Percentiles rank a stretch among this genome's conserved stretches.
These are phyloP conservation scores for Linum lewisii DNA, from an alignment of 345 rosid species.

Conservation along the genomic window DNA sequence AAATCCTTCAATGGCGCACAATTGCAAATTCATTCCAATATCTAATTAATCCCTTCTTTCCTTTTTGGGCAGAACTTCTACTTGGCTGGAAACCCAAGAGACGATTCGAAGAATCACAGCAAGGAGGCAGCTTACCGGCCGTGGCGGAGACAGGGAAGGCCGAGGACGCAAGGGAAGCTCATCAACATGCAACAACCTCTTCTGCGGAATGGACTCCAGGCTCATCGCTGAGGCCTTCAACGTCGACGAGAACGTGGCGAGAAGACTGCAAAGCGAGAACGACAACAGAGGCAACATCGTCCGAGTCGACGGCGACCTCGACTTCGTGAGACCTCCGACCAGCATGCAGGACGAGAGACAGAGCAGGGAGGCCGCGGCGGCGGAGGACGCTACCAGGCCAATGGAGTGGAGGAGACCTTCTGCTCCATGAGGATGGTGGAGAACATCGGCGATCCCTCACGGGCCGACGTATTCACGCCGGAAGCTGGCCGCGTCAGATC, in stretches of 20 bases:
- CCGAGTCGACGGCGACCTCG: conserved; percentile 37
- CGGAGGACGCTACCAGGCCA: conserved; percentile 7
- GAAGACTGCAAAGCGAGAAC: conserved; percentile 33
- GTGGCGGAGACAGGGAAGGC: conserved; percentile 17
- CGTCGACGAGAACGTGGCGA: conserved; percentile 29
- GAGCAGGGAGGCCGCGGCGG: conserved; percentile 7
- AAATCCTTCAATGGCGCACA: background rate
- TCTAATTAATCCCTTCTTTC: background rate
- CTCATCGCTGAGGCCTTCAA: conserved; percentile 53
- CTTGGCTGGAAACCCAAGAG: conserved; percentile 61
- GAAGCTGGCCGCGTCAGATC: conserved; percentile 41
- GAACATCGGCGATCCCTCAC: conserved; percentile 54
- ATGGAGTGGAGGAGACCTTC: conserved; percentile 67
- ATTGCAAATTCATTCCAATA: background rate
- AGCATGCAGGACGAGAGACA: conserved; percentile 9
- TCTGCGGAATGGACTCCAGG: conserved; percentile 41
- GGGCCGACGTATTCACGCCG: conserved; percentile 49
- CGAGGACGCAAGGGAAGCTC: conserved; percentile 1
- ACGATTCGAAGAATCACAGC: conserved; percentile 20
- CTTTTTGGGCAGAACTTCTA: conserved; percentile 34
- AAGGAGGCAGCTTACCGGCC: conserved; percentile 2
- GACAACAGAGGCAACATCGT: conserved; percentile 55
- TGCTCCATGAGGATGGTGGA: conserved; percentile 52
- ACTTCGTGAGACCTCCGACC: conserved; percentile 36
- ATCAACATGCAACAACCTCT: conserved; percentile 35